Conservation (phyloP, 192 early-diverging fungal genomes). For the Backusella tuberculispora region DNA sequence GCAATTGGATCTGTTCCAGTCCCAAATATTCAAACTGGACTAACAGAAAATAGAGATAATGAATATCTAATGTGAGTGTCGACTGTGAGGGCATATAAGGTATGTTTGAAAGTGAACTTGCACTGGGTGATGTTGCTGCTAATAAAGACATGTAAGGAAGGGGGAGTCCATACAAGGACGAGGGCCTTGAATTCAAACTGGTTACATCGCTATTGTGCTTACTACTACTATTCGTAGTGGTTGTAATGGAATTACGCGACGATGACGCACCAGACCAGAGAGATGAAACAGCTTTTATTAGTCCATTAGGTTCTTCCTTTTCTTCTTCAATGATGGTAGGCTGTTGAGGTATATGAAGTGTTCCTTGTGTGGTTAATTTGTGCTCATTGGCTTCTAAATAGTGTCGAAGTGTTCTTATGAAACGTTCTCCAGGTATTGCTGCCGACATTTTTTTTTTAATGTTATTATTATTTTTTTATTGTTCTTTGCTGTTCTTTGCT, state of each 20-base stretch:
- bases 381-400: conserved; percentile 56
- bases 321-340: conserved; percentile 10
- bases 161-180: conserved; percentile 30
- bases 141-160: conserved; percentile 35
- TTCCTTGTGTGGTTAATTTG: conserved; percentile 32
- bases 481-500: too few relatives aligned
- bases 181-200: conserved; percentile 22
- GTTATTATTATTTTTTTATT: neutral
- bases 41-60: conserved; percentile 48
- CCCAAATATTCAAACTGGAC: conserved; percentile 48
- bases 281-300: conserved; percentile 21
- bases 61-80: conserved; percentile 42
- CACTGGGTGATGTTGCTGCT: conserved; percentile 37
- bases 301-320: neutral
- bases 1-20: conserved; percentile 37
- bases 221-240: conserved; percentile 12
- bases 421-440: conserved; percentile 51
- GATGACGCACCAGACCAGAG: conserved; percentile 14
- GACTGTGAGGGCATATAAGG: conserved; percentile 22
- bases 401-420: conserved; percentile 58
- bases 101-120: conserved; percentile 30
- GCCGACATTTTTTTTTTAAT: conserved; percentile 9
- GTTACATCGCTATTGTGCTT: conserved; percentile 5
- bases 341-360: neutral
- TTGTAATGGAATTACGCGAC: neutral